phyloP scores from a whole-genome alignment of 352 stramenopile genomes.

The Thraustochytrium striatum region DNA sequence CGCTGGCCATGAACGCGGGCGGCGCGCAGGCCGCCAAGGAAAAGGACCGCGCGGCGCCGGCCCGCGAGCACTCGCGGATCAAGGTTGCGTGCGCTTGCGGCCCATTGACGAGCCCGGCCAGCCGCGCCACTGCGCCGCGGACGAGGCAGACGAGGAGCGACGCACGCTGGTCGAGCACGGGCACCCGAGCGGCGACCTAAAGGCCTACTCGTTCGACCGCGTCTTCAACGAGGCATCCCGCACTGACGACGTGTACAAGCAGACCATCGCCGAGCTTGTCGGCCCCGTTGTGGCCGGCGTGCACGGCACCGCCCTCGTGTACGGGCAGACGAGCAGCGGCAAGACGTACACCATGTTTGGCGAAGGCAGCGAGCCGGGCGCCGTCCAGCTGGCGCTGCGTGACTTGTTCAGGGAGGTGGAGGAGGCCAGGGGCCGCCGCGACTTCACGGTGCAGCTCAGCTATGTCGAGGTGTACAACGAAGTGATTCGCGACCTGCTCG shows the following conservation, averaged over 20 bases:
- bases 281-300: background rate
- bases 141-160: background rate
- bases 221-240: slow-evolving; percentile 46
- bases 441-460: slow-evolving; percentile 92
- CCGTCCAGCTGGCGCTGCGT: slow-evolving; percentile 22
- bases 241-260: slow-evolving; percentile 38
- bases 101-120: background rate
- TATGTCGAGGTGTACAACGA: slow-evolving; percentile 99
- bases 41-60: background rate
- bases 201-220: slow-evolving; percentile 48
- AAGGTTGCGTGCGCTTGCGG: slow-evolving; percentile 22
- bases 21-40: too few relatives aligned
- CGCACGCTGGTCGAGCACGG: background rate
- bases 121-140: background rate
- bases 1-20: too few relatives aligned
- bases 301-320: slow-evolving; percentile 77
- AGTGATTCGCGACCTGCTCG: slow-evolving; percentile 90
- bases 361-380: slow-evolving; percentile 60
- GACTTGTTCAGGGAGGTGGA: background rate
- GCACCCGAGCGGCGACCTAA: background rate
- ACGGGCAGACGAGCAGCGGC: slow-evolving; percentile 88
- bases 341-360: slow-evolving; percentile 97
- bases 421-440: slow-evolving; percentile 60
- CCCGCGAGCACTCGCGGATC: background rate
- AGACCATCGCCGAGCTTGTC: slow-evolving; percentile 47